These are phyloP conservation scores for Mesostigma viride DNA, from an alignment of 139 green algal genomes.

Conservation along the genomic window DNA sequence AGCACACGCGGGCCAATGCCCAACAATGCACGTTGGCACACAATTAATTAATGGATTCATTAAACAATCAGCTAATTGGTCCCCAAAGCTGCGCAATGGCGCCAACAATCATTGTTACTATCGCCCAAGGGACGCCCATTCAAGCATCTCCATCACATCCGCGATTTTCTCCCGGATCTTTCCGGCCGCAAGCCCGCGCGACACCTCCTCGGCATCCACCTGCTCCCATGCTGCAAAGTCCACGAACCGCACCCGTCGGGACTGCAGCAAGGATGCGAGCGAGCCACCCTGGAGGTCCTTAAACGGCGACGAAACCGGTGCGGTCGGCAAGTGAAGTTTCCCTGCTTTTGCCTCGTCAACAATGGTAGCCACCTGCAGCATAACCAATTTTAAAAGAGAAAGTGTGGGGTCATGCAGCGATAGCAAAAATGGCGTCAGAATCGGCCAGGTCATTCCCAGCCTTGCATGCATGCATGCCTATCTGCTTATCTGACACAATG, in stretches of 20 bases:
- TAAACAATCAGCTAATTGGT: no score
- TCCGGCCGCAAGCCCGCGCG: conserved; percentile 3
- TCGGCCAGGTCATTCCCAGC: background rate
- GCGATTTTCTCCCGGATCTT: conserved; percentile 27
- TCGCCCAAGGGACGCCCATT: no score
- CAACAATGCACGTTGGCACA: no score
- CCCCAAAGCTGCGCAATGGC: no score
- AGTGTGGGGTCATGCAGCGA: no score
- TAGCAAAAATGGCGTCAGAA: background rate
- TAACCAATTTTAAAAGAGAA: background rate
- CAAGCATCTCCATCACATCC: conserved; percentile 16
- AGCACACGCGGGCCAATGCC: no score
- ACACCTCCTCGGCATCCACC: conserved; percentile 20
- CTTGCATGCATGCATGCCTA: background rate
- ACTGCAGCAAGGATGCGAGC: conserved; percentile 10
- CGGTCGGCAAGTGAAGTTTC: no score
- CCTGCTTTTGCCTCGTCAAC: conserved; percentile 7
- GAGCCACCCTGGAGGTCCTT: background rate
- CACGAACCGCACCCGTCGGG: conserved; percentile 8
- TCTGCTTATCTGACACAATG: background rate
- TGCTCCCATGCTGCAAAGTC: conserved; percentile 7
- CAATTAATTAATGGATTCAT: no score
- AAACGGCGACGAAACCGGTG: background rate
- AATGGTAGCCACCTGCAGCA: conserved; percentile 17
- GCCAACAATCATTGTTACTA: no score